Conservation (phyloP, 345 rosid species). For the Boechera stricta region DNA sequence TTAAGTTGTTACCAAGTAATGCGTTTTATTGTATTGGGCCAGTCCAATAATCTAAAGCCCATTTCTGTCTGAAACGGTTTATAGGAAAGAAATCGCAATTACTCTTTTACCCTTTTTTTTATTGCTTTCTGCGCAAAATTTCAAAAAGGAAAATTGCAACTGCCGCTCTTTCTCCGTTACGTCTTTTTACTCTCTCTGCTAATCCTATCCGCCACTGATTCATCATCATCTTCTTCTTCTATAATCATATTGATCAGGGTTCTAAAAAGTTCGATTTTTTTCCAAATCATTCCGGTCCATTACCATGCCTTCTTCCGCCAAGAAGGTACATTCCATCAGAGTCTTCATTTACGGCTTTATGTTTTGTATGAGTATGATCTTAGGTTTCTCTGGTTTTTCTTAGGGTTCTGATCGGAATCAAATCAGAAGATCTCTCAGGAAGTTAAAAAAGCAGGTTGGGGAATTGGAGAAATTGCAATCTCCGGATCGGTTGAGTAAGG, state of each 20-base stretch:
- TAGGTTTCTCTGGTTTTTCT: slow-evolving; percentile 1
- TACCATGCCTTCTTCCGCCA: slow-evolving; percentile 19
- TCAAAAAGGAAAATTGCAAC: slow-evolving; percentile 17
- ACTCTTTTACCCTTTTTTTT: not conserved
- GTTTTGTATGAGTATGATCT: not conserved
- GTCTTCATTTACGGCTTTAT: not conserved
- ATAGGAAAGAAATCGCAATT: not conserved
- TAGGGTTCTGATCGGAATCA: slow-evolving; percentile 52
- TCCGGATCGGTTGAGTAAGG: slow-evolving; percentile 64
- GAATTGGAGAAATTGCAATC: slow-evolving; percentile 55
- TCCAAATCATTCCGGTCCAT: not conserved
- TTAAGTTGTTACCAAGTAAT: not conserved
- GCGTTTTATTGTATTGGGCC: not conserved
- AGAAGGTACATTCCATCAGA: slow-evolving; percentile 28
- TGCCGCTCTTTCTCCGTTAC: slow-evolving; percentile 42
- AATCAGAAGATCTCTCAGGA: slow-evolving; percentile 52
- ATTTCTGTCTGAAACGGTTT: not conserved
- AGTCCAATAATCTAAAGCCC: not conserved
- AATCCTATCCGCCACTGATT: slow-evolving; percentile 10
- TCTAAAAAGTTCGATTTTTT: not conserved
- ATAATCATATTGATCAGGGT: not conserved
- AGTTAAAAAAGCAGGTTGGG: slow-evolving; percentile 57
- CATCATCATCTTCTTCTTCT: slow-evolving; percentile 8
- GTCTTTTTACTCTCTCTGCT: slow-evolving; percentile 18
- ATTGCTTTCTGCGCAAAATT: not conserved